Conservation (phyloP, 2,329 filamentous ascomycete species). For the Aspergillus sp. region DNA sequence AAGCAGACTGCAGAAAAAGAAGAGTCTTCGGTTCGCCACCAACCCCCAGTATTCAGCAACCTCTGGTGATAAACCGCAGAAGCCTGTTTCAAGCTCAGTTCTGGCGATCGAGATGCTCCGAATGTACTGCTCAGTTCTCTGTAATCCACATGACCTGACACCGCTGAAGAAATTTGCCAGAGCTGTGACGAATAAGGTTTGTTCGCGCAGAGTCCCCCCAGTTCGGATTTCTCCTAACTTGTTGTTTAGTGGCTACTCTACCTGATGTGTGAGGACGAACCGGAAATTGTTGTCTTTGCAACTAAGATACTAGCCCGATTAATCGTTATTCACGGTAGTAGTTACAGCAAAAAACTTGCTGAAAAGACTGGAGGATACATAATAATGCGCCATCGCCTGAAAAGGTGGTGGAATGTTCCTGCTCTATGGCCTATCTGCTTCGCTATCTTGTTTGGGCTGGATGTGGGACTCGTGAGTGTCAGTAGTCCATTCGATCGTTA, state of each 20-base stretch:
- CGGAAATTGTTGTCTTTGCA: slow-evolving; percentile 75
- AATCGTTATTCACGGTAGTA: slow-evolving; percentile 73
- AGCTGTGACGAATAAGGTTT: slow-evolving; percentile 90
- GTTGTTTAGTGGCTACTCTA: slow-evolving; percentile 75
- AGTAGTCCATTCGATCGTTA: slow-evolving; percentile 69
- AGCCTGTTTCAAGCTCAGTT: slow-evolving; percentile 56
- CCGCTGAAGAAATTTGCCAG: slow-evolving; percentile 84
- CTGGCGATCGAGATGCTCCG: slow-evolving; percentile 70
- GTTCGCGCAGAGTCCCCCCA: slow-evolving; percentile 13
- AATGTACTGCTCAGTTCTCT: slow-evolving; percentile 74
- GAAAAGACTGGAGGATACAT: slow-evolving; percentile 82
- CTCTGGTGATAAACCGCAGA: slow-evolving; percentile 27
- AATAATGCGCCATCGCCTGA: slow-evolving; percentile 77
- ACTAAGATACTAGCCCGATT: slow-evolving; percentile 79
- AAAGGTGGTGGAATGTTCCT: slow-evolving; percentile 82
- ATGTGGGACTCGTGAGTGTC: slow-evolving; percentile 70
- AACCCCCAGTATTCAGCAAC: slow-evolving; percentile 22
- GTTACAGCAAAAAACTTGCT: slow-evolving; percentile 80
- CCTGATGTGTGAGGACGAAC: slow-evolving; percentile 79
- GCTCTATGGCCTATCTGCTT: slow-evolving; percentile 85
- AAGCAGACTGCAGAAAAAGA: slow-evolving; percentile 41
- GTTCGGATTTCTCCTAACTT: slow-evolving; percentile 1
- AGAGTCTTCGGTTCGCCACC: slow-evolving; percentile 35
- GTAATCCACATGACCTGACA: slow-evolving; percentile 62
- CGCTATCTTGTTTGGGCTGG: slow-evolving; percentile 78